phyloP scores from a whole-genome alignment of 495 filamentous ascomycete species.

The Daldinia caldariorum region DNA sequence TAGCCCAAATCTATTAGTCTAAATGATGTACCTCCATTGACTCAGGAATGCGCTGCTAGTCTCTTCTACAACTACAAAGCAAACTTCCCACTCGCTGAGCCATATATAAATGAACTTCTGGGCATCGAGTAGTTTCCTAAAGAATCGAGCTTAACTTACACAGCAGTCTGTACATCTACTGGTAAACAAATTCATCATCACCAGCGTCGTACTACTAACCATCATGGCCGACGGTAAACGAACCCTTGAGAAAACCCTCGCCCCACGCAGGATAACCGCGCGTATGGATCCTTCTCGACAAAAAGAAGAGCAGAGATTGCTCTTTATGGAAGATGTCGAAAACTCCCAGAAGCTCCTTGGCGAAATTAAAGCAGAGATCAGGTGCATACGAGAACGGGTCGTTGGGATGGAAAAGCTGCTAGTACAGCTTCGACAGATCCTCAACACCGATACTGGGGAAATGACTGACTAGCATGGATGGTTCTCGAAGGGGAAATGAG shows the following conservation, averaged over 20 bases:
- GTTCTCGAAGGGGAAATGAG: neutral
- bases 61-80: no score
- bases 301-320: neutral
- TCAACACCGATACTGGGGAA: neutral
- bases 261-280: neutral
- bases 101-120: no score
- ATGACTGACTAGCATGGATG: neutral
- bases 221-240: neutral
- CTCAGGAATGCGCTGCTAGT: no score
- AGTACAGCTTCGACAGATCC: neutral
- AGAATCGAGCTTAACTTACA: no score
- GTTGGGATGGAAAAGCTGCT: neutral
- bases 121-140: no score
- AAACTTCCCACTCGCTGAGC: no score
- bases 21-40: no score
- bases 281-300: neutral
- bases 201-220: neutral
- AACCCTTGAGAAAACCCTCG: neutral
- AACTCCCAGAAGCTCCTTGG: neutral
- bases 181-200: no score
- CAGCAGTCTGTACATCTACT: no score
- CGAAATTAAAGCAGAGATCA: neutral
- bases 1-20: no score
- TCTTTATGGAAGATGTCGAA: neutral
- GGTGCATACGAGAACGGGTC: neutral